Percentiles rank a stretch among this genome's conserved stretches.
Evolutionary conservation across 2,329 filamentous ascomycete species (phyloP).

Genomic region (Phaeosphaeriaceae sp.): DNA sequence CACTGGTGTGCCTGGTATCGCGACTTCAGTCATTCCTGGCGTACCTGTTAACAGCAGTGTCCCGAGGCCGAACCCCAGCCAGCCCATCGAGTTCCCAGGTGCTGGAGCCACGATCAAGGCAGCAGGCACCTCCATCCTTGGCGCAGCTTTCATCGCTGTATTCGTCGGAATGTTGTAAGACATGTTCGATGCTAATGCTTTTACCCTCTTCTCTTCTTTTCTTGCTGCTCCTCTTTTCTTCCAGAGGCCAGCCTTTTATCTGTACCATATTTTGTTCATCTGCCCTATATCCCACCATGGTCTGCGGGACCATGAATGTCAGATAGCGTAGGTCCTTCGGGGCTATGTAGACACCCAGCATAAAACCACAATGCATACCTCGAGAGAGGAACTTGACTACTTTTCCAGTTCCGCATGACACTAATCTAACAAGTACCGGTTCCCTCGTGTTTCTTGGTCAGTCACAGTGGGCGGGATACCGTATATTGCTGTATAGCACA

Average conservation of each 20-base stretch:
- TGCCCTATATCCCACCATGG: slow-evolving; percentile 16
- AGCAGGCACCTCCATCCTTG: slow-evolving; percentile 25
- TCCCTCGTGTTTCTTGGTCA: too few species aligned
- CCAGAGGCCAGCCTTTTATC: not conserved
- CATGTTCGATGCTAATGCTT: not conserved
- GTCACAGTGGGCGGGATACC: too few species aligned
- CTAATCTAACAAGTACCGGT: too few species aligned
- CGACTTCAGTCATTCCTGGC: slow-evolving; percentile 18
- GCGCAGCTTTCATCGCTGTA: slow-evolving; percentile 24
- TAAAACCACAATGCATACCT: not conserved
- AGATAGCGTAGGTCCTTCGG: not conserved
- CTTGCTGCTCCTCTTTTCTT: slow-evolving; percentile 5
- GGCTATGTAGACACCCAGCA: not conserved
- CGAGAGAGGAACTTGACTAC: not conserved
- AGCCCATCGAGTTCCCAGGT: slow-evolving; percentile 31
- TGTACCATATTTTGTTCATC: slow-evolving; percentile 17
- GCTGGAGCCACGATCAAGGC: slow-evolving; percentile 25
- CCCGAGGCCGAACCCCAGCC: slow-evolving; percentile 14
- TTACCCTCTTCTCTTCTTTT: slow-evolving; percentile 11
- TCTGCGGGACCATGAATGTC: not conserved
- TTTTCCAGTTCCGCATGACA: not conserved
- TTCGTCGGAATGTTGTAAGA: slow-evolving; percentile 30
- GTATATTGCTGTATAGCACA: too few species aligned
- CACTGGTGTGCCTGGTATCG: slow-evolving; percentile 1
- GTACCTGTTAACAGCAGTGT: slow-evolving; percentile 32